Evolutionary conservation across 176 grass and related monocot species (phyloP).

Genomic region (Aegilops sharonensis): DNA sequence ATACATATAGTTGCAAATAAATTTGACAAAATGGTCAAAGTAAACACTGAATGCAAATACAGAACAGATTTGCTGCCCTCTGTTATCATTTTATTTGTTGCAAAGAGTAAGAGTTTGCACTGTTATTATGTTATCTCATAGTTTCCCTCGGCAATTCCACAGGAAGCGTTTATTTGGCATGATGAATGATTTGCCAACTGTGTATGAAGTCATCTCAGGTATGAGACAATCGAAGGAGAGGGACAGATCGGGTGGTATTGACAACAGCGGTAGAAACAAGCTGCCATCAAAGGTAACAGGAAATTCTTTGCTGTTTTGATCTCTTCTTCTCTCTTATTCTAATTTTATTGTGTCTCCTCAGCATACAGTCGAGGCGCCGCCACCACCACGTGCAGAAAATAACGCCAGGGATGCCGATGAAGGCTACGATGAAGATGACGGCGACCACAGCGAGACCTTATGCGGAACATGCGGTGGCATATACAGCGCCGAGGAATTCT

Average conservation of each 20-base stretch:
- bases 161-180: slow-evolving; percentile 93
- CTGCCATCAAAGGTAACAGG: slow-evolving; percentile 65
- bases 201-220: slow-evolving; percentile 74
- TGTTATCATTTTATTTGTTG: neutral
- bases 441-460: slow-evolving; percentile 87
- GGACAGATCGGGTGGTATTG: slow-evolving; percentile 48
- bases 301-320: neutral
- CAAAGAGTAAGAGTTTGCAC: neutral
- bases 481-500: slow-evolving; percentile 84
- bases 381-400: slow-evolving; percentile 39
- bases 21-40: slow-evolving; percentile 2
- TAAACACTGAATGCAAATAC: neutral
- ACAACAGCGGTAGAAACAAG: slow-evolving; percentile 79
- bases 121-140: slow-evolving; percentile 8
- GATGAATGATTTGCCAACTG: slow-evolving; percentile 91
- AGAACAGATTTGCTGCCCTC: neutral
- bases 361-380: slow-evolving; percentile 55
- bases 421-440: slow-evolving; percentile 76
- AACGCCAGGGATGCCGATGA: slow-evolving; percentile 56
- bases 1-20: neutral
- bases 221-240: slow-evolving; percentile 62
- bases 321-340: neutral
- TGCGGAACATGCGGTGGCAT: slow-evolving; percentile 83
- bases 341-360: slow-evolving; percentile 18
- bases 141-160: slow-evolving; percentile 23